phyloP scores from a whole-genome alignment of 306 rosid genomes.

The Spatholobus suberectus region DNA sequence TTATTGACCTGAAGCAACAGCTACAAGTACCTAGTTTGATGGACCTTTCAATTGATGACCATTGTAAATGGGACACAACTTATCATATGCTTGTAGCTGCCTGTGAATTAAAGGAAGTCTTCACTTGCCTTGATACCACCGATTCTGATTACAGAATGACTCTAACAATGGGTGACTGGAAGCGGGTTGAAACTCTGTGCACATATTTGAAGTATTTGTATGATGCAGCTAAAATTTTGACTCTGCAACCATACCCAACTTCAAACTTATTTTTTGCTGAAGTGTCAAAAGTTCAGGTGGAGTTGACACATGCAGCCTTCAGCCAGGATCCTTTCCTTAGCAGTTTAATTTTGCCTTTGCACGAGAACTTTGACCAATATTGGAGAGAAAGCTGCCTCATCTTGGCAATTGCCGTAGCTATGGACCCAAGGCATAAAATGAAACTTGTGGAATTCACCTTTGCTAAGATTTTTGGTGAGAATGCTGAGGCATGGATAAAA shows the following conservation, averaged over 20 bases:
- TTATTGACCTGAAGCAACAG: constrained; percentile 76
- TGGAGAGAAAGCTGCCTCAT: constrained; percentile 84
- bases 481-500: constrained; percentile 74
- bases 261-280: constrained; percentile 73
- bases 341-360: constrained; percentile 67
- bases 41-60: constrained; percentile 70
- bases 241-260: constrained; percentile 64
- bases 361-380: constrained; percentile 74
- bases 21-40: constrained; percentile 73
- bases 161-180: constrained; percentile 78
- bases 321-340: constrained; percentile 75
- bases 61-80: constrained; percentile 84
- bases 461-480: constrained; percentile 63
- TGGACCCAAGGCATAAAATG: constrained; percentile 95
- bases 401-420: constrained; percentile 76
- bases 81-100: constrained; percentile 85
- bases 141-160: constrained; percentile 62
- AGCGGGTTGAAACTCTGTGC: constrained; percentile 71
- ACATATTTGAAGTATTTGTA: constrained; percentile 68
- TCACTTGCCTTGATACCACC: constrained; percentile 69
- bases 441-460: constrained; percentile 76
- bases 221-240: constrained; percentile 69
- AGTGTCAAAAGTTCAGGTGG: constrained; percentile 72
- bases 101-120: constrained; percentile 83
- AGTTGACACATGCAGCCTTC: constrained; percentile 65